Evolutionary conservation across 2,329 filamentous ascomycete genomes (phyloP), one percentile per base, ranked within the genome.

Genomic region (Paramyrothecium roridum): DNA sequence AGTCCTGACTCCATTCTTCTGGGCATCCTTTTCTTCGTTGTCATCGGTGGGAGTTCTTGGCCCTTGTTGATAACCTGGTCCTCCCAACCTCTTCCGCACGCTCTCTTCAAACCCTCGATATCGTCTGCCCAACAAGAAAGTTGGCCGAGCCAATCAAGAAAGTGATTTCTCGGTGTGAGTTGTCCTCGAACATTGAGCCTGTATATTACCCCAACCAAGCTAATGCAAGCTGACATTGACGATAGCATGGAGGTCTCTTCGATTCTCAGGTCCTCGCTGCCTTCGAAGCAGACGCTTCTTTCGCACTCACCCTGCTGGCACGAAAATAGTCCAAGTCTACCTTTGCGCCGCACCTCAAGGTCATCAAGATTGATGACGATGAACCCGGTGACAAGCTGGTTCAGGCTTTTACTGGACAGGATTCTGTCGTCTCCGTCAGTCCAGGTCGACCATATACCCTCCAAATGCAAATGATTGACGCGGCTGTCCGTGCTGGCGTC

Each of bases 381-480:
- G 50, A 52, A 23, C 46, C 52, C n/a, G 21, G 33, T 23, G 50
- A 47, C 8, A 22, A 54, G n/a, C 49, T 62, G 33, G 57, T 52
- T 3, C 40, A 52, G 19, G 57, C 58, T 3, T 55, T 61, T 12
- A 49, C 43, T 3, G 61, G 57, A 19, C 59, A 60, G 23, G 59
- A 63, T 23, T 59, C 59, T 1, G 58, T 60, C n/a, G 59, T 85
- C 45, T 76, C 73, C 21, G 69, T 76, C 4, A 70, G 54, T 20
- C 52, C 52, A 4, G 37, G 49, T 3, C 26, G 82, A 47, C 55
- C 56, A 3, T 50, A 56, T 20, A 72, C 71, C 17, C 64, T 74
- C 1, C 80, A 84, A 59, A 67, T 68, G 17, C 71, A 70, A 37
- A 67, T 83, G 57, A 76, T 82, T 37, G 77, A 83, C 50, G 81